Conservation (phyloP, 768 basidiomycete genomes). For the Serendipita sp. region DNA sequence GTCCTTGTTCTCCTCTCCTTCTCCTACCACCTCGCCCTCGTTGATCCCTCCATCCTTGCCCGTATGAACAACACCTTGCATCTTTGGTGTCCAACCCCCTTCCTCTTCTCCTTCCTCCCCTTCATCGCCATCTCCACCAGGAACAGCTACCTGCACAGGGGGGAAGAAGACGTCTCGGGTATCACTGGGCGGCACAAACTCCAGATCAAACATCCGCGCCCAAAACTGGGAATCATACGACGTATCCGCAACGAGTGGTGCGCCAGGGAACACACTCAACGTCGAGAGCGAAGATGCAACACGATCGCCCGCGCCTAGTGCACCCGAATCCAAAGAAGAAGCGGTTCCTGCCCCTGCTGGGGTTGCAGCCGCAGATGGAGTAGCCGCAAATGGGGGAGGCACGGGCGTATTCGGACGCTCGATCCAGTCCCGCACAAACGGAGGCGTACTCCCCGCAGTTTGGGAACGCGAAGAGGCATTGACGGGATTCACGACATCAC, state of each 20-base stretch:
- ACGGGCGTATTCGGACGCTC: not conserved
- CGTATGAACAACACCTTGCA: too few relatives aligned
- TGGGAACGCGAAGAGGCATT: not conserved
- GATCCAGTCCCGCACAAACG: conserved; percentile 1
- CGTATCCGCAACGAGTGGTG: not conserved
- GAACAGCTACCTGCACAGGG: not conserved
- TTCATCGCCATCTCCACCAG: not conserved
- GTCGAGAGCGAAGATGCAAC: conserved; percentile 1
- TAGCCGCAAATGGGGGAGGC: not conserved
- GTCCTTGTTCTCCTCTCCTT: too few relatives aligned
- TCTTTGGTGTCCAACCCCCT: not conserved
- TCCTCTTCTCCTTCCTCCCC: not conserved
- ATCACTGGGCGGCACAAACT: not conserved
- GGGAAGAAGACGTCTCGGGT: not conserved
- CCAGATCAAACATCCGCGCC: not conserved
- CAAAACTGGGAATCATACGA: conserved; percentile 6
- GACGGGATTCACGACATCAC: conserved; percentile 1
- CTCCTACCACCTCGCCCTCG: too few relatives aligned
- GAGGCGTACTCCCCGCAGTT: not conserved
- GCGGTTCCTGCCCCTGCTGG: too few relatives aligned
- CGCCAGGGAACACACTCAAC: not conserved
- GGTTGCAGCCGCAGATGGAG: too few relatives aligned
- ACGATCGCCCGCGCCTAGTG: too few relatives aligned
- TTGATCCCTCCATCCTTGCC: too few relatives aligned
- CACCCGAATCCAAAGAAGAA: too few relatives aligned